Percentiles rank a stretch among this genome's conserved stretches.
Evolutionary conservation across 345 rosid genomes (phyloP).

Genomic region (Draba incana): DNA sequence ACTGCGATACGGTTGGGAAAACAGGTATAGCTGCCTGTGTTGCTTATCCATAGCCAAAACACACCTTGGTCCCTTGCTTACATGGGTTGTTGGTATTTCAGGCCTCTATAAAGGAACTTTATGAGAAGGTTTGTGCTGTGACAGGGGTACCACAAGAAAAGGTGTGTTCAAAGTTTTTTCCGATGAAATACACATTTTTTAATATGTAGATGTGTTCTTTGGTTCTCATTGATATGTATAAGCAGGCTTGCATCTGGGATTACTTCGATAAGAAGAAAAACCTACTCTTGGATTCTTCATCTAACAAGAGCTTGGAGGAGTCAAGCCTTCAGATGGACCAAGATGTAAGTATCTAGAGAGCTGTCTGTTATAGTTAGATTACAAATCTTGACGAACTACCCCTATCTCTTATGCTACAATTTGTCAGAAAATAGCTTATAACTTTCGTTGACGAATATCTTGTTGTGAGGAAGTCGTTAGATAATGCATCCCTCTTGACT

Average conservation of each 20-base stretch:
- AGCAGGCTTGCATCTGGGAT: conserved; percentile 67
- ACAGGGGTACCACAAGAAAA: conserved; percentile 58
- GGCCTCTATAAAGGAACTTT: conserved; percentile 79
- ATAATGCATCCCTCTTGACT: conserved; percentile 17
- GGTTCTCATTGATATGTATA: conserved; percentile 32
- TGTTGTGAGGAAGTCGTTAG: conserved; percentile 21
- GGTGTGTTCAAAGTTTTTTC: conserved; percentile 49
- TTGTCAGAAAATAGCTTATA: not conserved
- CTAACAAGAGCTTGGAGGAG: conserved; percentile 63
- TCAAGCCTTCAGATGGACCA: conserved; percentile 89
- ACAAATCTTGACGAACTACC: not conserved
- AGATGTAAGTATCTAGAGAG: conserved; percentile 57
- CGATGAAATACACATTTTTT: conserved; percentile 7
- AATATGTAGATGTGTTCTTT: conserved; percentile 37
- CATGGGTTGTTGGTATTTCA: conserved; percentile 39
- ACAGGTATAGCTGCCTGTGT: conserved; percentile 57
- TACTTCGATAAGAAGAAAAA: conserved; percentile 61
- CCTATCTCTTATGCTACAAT: not conserved
- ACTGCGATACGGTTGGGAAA: conserved; percentile 64
- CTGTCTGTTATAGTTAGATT: conserved; percentile 17
- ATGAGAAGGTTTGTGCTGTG: conserved; percentile 64
- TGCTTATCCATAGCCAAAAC: conserved; percentile 25
- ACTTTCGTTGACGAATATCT: conserved; percentile 9
- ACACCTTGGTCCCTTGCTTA: conserved; percentile 22
- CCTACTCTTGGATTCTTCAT: conserved; percentile 45